phyloP scores from a whole-genome alignment of 805 yeast genomes.

The Kluyveromyces nonfermentans region DNA sequence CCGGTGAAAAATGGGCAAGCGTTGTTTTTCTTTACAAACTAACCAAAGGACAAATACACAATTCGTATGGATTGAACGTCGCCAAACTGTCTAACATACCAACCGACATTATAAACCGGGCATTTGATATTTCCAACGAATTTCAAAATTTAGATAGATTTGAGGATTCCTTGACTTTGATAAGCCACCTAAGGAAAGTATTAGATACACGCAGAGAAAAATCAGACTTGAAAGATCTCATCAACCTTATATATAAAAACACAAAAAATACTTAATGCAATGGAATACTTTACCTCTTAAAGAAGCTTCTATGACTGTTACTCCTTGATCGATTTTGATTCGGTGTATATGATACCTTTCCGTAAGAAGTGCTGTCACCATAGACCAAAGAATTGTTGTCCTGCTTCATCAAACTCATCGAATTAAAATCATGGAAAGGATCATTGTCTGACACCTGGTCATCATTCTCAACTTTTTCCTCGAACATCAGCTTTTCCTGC shows the following conservation, averaged over 20 bases:
- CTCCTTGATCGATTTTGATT: conserved; percentile 33
- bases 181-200: background rate
- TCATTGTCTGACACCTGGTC: conserved; percentile 39
- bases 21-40: conserved; percentile 47
- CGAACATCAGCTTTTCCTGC: conserved; percentile 23
- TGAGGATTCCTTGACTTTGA: background rate
- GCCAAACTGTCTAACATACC: conserved; percentile 68
- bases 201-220: background rate
- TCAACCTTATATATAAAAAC: background rate
- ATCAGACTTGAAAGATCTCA: background rate
- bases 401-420: conserved; percentile 75
- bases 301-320: conserved; percentile 30
- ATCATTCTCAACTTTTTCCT: conserved; percentile 28
- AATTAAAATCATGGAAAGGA: conserved; percentile 78
- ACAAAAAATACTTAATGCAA: background rate
- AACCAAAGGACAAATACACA: conserved; percentile 40
- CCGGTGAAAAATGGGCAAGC: conserved; percentile 30
- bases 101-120: conserved; percentile 35
- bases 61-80: conserved; percentile 79
- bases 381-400: conserved; percentile 45
- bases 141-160: background rate
- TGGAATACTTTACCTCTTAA: conserved; percentile 15
- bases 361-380: conserved; percentile 35
- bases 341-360: conserved; percentile 33
- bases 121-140: conserved; percentile 28